These are phyloP conservation scores for Monosporascus ibericus DNA, from an alignment of 2,329 filamentous ascomycete species.

Conservation along the genomic window DNA sequence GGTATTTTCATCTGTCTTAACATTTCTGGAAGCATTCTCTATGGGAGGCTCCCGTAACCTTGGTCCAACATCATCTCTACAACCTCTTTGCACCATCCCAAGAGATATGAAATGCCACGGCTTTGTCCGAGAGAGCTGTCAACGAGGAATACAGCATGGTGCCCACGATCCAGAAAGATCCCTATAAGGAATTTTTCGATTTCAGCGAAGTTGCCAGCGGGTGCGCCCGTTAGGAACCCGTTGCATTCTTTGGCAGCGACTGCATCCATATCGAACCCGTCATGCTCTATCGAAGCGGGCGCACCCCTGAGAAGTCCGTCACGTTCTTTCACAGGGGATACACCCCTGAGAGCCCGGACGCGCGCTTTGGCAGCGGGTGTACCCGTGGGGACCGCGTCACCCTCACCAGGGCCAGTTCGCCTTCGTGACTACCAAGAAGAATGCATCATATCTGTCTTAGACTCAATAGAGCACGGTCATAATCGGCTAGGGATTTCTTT, in stretches of 20 bases:
- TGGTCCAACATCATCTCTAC: slow-evolving; percentile 3
- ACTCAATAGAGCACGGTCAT: slow-evolving; percentile 62
- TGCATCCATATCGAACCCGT: neutral
- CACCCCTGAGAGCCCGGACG: slow-evolving; percentile 1
- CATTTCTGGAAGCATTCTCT: too few species aligned
- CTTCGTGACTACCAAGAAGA: slow-evolving; percentile 86
- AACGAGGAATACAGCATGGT: slow-evolving; percentile 5
- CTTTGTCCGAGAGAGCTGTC: slow-evolving; percentile 15
- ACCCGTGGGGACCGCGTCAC: slow-evolving; percentile 1
- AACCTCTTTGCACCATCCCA: neutral
- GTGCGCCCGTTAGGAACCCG: slow-evolving; percentile 1
- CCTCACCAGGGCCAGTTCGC: slow-evolving; percentile 33
- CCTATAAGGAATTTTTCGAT: slow-evolving; percentile 3
- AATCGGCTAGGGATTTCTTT: slow-evolving; percentile 79
- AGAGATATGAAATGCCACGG: slow-evolving; percentile 20
- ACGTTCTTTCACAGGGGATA: slow-evolving; percentile 1
- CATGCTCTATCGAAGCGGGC: neutral
- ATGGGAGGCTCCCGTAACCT: slow-evolving; percentile 4
- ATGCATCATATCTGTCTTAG: slow-evolving; percentile 76
- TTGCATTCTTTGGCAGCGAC: slow-evolving; percentile 1
- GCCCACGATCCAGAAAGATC: neutral
- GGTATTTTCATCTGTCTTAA: neutral
- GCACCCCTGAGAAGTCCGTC: slow-evolving; percentile 2
- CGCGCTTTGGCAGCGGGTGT: slow-evolving; percentile 3
- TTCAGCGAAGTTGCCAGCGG: neutral